Evolutionary conservation across 2,329 filamentous ascomycete genomes (phyloP).

Genomic region (Botryotinia narcissicola): DNA sequence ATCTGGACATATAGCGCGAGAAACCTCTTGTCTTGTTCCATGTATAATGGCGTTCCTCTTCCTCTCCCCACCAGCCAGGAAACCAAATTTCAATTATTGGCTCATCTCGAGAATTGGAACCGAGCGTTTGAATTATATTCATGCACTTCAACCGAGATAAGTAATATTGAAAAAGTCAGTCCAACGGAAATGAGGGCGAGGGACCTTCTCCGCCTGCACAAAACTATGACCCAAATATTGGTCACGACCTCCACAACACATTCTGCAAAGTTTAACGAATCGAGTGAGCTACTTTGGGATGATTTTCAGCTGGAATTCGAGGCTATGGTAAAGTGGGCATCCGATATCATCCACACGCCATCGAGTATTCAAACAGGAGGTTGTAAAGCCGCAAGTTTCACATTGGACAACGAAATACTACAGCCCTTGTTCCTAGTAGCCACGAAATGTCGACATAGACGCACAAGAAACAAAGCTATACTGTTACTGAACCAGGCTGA

Average conservation of each 20-base stretch:
- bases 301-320: constrained; percentile 11
- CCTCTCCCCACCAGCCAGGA: background rate
- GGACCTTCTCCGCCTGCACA: constrained; percentile 8
- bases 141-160: background rate
- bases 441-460: constrained; percentile 58
- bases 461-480: constrained; percentile 58
- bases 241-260: constrained; percentile 8
- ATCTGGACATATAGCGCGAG: constrained; percentile 13
- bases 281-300: constrained; percentile 22
- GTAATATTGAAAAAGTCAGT: background rate
- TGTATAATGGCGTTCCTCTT: constrained; percentile 14
- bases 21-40: constrained; percentile 15
- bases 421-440: constrained; percentile 62
- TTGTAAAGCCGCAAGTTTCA: constrained; percentile 44
- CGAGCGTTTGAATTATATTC: constrained; percentile 1
- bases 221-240: constrained; percentile 8
- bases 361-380: background rate
- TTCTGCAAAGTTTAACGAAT: background rate
- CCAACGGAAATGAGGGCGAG: background rate
- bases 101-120: constrained; percentile 9
- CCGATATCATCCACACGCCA: constrained; percentile 9
- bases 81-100: background rate
- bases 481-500: constrained; percentile 56
- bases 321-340: constrained; percentile 12
- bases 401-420: constrained; percentile 60